phyloP scores from a whole-genome alignment of 768 basidiomycete species.

The Hemileccinum rubropunctum region DNA sequence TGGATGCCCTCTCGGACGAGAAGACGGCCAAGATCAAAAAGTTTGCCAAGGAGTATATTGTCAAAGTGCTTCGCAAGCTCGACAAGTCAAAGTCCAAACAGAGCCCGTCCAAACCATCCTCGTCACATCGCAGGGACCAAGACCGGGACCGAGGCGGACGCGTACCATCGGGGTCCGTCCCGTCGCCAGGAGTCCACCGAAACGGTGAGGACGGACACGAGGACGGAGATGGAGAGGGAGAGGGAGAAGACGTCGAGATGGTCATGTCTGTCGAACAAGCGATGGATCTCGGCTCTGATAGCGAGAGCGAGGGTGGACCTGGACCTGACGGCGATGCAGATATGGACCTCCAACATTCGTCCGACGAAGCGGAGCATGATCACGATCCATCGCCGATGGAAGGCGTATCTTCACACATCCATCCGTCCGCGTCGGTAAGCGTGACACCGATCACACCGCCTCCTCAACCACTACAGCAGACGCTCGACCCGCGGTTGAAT shows the following conservation, averaged over 20 bases:
- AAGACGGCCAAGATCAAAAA: constrained; percentile 88
- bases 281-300: constrained; percentile 43
- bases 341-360: constrained; percentile 27
- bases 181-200: constrained; percentile 8
- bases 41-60: constrained; percentile 88
- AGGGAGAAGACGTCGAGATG: constrained; percentile 29
- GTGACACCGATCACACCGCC: constrained; percentile 33
- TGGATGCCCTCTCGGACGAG: constrained; percentile 81
- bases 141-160: constrained; percentile 3
- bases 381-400: constrained; percentile 33
- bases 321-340: constrained; percentile 14
- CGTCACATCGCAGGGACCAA: constrained; percentile 14
- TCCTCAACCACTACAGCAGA: constrained; percentile 10
- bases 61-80: constrained; percentile 70
- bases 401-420: constrained; percentile 28
- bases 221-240: constrained; percentile 10
- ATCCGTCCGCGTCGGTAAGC: constrained; percentile 26
- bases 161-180: constrained; percentile 12
- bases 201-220: not conserved
- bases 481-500: constrained; percentile 25
- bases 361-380: constrained; percentile 26
- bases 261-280: constrained; percentile 43
- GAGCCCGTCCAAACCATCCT: constrained; percentile 18
- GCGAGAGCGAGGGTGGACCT: constrained; percentile 27
- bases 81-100: constrained; percentile 40